Base-by-base conservation (phyloP, 2,329 filamentous ascomycete species). In the Colletotrichum echinochloae region DNA sequence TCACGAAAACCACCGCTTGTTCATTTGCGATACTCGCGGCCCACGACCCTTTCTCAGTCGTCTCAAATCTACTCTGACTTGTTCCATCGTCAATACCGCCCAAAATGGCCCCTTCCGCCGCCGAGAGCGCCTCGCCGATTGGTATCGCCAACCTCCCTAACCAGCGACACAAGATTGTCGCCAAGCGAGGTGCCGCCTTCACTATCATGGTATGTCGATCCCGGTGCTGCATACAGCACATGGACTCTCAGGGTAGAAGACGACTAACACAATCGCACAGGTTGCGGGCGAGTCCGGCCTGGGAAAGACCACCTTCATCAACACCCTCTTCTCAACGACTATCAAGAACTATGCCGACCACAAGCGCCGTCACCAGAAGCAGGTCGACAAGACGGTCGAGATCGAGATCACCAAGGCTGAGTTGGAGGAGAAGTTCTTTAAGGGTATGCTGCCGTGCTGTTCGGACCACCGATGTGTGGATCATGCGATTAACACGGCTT, bases 341-440 rank as follows among this genome's bases (percentile, higher is more conserved):
- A 99, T 99, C 90, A 99, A 99, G 90, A 99, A 98, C 90, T 99
- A 99, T 84, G 96, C 96, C 89, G 96, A 99, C 85, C 95, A 99
- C 90, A 97, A 97, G 89, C 93, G 94, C 84, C 94, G 96, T 81
- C 96, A 99, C 85, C 94, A 96, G 86, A 99, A 99, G 91, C 96
- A 99, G 88, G 90, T 98, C 77, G 96, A 99, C 87, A 98, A 98
- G 90, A 99, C 96, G 14, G 96, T 99, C 75, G 97, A 99, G 87
- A 99, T 99, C 77, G 96, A 99, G 85, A 99, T 99, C 81, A 99
- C 96, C 83, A 99, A 99, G 90, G 96, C 96, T 71, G 96, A 99
- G 87, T 87, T 99, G 74, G 96, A 99, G 86, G 96, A 99, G 92
- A 99, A 99, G 88, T 99, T 99, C 89, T 99, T 99, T 92, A 99